Conservation (phyloP, 331 rosid species). For the Pyrus hybrid region DNA sequence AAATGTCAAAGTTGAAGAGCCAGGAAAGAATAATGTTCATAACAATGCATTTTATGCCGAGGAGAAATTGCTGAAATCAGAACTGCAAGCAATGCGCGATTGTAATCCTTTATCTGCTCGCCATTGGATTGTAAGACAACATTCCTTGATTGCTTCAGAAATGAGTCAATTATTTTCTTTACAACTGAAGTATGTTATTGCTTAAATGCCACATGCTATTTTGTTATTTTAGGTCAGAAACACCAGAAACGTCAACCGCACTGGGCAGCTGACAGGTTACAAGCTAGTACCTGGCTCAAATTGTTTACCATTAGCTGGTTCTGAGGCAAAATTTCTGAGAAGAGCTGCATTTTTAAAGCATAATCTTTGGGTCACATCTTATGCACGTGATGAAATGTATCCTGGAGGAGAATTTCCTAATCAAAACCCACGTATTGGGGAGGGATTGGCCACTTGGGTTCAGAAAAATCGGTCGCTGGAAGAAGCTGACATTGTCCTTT, state of each 20-base stretch:
- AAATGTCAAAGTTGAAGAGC: constrained; percentile 72
- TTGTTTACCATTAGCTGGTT: constrained; percentile 83
- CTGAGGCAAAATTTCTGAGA: constrained; percentile 82
- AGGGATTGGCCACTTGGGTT: constrained; percentile 87
- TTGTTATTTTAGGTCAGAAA: constrained; percentile 55
- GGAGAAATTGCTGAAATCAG: constrained; percentile 66
- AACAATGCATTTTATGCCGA: constrained; percentile 88
- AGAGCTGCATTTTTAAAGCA: constrained; percentile 96
- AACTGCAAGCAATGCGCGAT: constrained; percentile 79
- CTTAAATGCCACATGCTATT: not conserved
- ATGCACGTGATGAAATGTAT: constrained; percentile 60
- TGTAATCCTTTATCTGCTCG: constrained; percentile 75
- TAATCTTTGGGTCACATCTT: constrained; percentile 83
- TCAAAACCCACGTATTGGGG: constrained; percentile 82
- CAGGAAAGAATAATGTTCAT: constrained; percentile 87
- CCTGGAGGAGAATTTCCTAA: constrained; percentile 98
- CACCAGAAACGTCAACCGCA: constrained; percentile 81
- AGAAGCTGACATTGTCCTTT: constrained; percentile 80
- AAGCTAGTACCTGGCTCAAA: constrained; percentile 89
- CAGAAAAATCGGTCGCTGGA: constrained; percentile 73
- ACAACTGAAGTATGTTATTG: not conserved
- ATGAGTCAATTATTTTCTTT: not conserved
- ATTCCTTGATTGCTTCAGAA: not conserved
- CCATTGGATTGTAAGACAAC: constrained; percentile 75
- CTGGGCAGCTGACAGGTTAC: constrained; percentile 88